Conservation (phyloP, 495 filamentous ascomycete species). For the Pseudevernia furfuracea region DNA sequence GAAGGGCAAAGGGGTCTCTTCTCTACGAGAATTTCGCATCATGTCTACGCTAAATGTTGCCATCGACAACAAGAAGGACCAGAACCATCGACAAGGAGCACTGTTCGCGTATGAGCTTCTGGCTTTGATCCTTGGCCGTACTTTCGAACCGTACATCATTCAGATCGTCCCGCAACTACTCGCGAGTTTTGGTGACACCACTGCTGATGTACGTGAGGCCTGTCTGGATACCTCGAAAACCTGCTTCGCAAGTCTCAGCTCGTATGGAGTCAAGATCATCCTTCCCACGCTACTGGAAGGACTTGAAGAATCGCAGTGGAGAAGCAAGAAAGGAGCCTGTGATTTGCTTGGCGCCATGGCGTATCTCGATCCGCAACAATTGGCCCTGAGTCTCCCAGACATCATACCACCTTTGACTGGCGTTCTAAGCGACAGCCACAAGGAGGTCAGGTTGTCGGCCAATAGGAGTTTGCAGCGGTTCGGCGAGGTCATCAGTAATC, state of each 20-base stretch:
- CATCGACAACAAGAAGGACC: slow-evolving; percentile 85
- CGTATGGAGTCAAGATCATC: slow-evolving; percentile 91
- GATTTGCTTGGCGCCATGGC: slow-evolving; percentile 96
- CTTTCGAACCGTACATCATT: slow-evolving; percentile 94
- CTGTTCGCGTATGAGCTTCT: slow-evolving; percentile 86
- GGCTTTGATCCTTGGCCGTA: slow-evolving; percentile 71
- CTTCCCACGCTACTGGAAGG: slow-evolving; percentile 87
- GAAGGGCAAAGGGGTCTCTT: slow-evolving; percentile 73
- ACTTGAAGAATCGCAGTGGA: slow-evolving; percentile 91
- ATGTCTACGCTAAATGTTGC: slow-evolving; percentile 69
- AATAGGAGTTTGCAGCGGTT: slow-evolving; percentile 96
- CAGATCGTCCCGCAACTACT: slow-evolving; percentile 89
- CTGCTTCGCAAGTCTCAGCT: slow-evolving; percentile 86
- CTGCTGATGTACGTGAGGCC: slow-evolving; percentile 80
- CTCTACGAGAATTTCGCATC: slow-evolving; percentile 76
- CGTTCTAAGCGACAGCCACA: slow-evolving; percentile 94
- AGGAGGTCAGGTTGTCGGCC: slow-evolving; percentile 84
- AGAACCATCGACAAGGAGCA: slow-evolving; percentile 79
- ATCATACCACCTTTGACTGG: slow-evolving; percentile 93
- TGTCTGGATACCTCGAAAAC: slow-evolving; percentile 89
- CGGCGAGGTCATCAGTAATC: slow-evolving; percentile 96
- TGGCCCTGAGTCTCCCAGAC: slow-evolving; percentile 83
- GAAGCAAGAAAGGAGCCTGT: slow-evolving; percentile 95
- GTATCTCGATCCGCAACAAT: slow-evolving; percentile 88
- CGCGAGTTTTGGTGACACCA: slow-evolving; percentile 79